Conservation (phyloP, 805 yeast genomes). For the Candida arabinofermentans region DNA sequence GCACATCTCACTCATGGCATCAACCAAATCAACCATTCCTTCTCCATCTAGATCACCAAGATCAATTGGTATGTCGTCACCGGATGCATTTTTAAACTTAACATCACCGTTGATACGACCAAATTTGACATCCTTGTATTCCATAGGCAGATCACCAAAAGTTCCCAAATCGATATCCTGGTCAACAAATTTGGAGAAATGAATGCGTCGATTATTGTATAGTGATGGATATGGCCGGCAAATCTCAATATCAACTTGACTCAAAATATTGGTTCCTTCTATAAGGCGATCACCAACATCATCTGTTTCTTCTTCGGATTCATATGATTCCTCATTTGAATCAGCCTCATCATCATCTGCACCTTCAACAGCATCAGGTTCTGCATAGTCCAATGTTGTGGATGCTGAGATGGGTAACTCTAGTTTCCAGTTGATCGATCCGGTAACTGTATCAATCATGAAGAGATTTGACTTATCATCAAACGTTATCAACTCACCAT, state of each 20-base stretch:
- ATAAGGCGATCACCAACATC: not conserved
- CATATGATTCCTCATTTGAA: no score
- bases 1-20: not conserved
- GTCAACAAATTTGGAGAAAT: constrained; percentile 17
- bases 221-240: constrained; percentile 33
- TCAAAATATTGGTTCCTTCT: constrained; percentile 31
- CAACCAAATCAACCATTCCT: constrained; percentile 1
- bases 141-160: constrained; percentile 13
- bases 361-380: not conserved
- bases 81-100: constrained; percentile 11
- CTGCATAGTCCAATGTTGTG: not conserved
- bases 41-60: not conserved
- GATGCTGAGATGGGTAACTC: constrained; percentile 2
- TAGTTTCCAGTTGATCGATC: constrained; percentile 20
- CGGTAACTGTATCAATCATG: constrained; percentile 14
- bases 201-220: constrained; percentile 22
- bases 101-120: constrained; percentile 17
- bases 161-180: constrained; percentile 5
- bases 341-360: constrained; percentile 5
- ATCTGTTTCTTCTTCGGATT: not conserved
- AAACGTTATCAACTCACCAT: constrained; percentile 22
- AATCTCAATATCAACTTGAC: constrained; percentile 56
- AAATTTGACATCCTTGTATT: constrained; percentile 13
- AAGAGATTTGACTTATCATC: constrained; percentile 21
- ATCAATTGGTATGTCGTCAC: not conserved